These are phyloP conservation scores for Neophaeococcomyces mojaviensis DNA, from an alignment of 2,329 filamentous ascomycete genomes.

Conservation along the genomic window DNA sequence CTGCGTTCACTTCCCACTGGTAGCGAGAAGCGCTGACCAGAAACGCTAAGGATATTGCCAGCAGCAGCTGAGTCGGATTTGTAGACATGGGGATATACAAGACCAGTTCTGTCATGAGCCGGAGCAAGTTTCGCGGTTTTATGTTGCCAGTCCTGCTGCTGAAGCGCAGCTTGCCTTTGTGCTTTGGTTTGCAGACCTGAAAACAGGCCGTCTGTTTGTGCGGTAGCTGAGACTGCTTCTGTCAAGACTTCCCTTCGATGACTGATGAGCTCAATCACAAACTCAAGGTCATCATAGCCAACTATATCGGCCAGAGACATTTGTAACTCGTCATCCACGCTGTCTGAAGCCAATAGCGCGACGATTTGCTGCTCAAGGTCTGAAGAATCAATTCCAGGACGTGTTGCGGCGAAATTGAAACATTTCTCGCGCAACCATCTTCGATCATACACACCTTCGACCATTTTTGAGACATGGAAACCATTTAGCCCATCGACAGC, in stretches of 20 bases:
- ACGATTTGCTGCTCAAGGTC: conserved; percentile 72
- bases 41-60: conserved; percentile 73
- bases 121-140: conserved; percentile 67
- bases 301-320: conserved; percentile 81
- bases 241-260: conserved; percentile 62
- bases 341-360: conserved; percentile 63
- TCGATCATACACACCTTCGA: conserved; percentile 43
- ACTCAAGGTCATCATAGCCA: conserved; percentile 86
- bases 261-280: conserved; percentile 82
- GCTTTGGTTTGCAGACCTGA: conserved; percentile 62
- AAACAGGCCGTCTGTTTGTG: conserved; percentile 39
- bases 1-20: conserved; percentile 65
- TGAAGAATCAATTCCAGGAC: conserved; percentile 58
- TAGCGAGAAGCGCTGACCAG: conserved; percentile 74
- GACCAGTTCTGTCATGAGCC: conserved; percentile 61
- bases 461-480: conserved; percentile 26
- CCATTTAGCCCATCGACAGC: conserved; percentile 54
- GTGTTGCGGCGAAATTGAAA: conserved; percentile 54
- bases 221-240: conserved; percentile 27
- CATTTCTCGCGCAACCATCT: conserved; percentile 69
- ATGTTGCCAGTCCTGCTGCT: conserved; percentile 70
- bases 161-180: conserved; percentile 71
- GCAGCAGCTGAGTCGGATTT: conserved; percentile 60
- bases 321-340: conserved; percentile 78
- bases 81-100: conserved; percentile 90